phyloP scores from a whole-genome alignment of 345 rosid species.

The Anastatica hierochuntica region DNA sequence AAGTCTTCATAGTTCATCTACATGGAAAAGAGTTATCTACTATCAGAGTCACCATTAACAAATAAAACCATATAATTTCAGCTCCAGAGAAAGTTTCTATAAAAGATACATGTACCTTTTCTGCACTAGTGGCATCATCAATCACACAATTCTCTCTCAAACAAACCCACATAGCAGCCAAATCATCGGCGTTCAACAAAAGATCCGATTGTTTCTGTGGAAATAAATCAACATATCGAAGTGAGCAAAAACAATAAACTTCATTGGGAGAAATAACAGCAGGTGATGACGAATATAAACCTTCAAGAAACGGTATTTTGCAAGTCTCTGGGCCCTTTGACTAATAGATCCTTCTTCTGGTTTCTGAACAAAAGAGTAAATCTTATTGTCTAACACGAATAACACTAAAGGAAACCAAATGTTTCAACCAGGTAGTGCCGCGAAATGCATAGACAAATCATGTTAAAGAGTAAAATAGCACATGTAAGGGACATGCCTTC shows the following conservation, averaged over 20 bases:
- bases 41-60: constrained; percentile 7
- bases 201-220: constrained; percentile 97
- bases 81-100: not conserved
- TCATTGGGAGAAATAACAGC: not conserved
- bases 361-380: constrained; percentile 48
- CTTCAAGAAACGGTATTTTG: constrained; percentile 88
- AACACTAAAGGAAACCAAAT: not conserved
- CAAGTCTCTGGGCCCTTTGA: constrained; percentile 86
- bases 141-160: constrained; percentile 97
- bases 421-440: not conserved
- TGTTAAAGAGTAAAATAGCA: not conserved
- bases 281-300: constrained; percentile 22
- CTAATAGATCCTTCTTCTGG: constrained; percentile 98
- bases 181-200: constrained; percentile 87
- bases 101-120: constrained; percentile 48
- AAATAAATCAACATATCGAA: constrained; percentile 8
- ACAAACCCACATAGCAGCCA: constrained; percentile 99
- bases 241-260: not conserved
- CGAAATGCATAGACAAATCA: not conserved
- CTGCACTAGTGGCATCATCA: constrained; percentile 99
- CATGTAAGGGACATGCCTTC: constrained; percentile 52
- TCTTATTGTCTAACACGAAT: not conserved
- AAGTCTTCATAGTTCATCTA: constrained; percentile 99
- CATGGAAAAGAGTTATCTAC: constrained; percentile 8
- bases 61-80: not conserved